Base-by-base conservation (phyloP, 1,284 basidiomycete species). In the Ganoderma lucidum region DNA sequence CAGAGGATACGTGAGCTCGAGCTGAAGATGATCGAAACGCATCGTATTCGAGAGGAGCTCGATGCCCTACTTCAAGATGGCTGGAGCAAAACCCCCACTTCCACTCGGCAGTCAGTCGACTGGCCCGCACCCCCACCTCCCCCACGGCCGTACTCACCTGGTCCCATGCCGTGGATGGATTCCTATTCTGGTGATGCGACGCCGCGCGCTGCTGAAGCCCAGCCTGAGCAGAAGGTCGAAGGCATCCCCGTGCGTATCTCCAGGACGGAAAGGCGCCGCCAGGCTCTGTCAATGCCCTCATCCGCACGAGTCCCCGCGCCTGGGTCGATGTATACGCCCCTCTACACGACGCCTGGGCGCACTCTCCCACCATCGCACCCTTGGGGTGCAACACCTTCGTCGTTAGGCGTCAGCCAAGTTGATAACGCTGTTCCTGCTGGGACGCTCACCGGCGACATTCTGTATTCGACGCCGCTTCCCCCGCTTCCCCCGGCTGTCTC, bases 81-180 rank as follows among this genome's bases (percentile, higher is more conserved):
- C 14, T 39, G 15, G 32, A 23, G 4, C 10, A 23, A 23, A 10
- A 35, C 35, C 35, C 35, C 35, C 28, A 35, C 53, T 12, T 2
- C 8, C 19, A 19, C 53, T 37, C 58, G 32, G 39, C 65, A 42
- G 30, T 51, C 55, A 5, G 17, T 37, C 28, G 10, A 23, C 8
- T 59, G 56, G 56, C 56, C 56, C 17, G 17, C 56, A 5, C 56
- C 56, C 30, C 56, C 56, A 2, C 56, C 56, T 19, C 56, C 56
- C 6, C 56, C 56, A 2, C 56, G 56, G 6, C 56, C 35, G 19
- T 59, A 59, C 19, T 59, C 56, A 17, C 37, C 56, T 39, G 23
- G 56, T 12, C 19, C 56, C 19, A 39, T 17, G 17, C 35, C 56
- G 5, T 59, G 56, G 56, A n/a, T n/a, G 35, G 56, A 59, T 19